Conservation (phyloP, 768 basidiomycete genomes). For the Boletales sp. region DNA sequence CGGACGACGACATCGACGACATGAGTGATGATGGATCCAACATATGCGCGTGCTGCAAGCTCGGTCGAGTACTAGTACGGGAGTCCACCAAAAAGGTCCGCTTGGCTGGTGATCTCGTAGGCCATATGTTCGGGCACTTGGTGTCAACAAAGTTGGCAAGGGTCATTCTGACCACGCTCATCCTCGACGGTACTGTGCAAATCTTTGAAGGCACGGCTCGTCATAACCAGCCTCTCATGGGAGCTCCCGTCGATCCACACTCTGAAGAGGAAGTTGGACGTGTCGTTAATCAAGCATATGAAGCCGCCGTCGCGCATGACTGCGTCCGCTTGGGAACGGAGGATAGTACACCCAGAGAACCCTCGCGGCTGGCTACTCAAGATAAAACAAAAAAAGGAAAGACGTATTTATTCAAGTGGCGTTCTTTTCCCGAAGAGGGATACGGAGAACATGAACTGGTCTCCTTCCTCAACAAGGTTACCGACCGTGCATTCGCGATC, state of each 20-base stretch:
- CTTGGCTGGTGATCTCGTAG: neutral
- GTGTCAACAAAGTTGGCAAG: neutral
- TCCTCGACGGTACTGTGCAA: neutral
- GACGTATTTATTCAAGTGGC: neutral
- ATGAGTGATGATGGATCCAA: too few species aligned
- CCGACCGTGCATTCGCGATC: neutral
- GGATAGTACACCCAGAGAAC: neutral
- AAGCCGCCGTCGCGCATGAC: neutral
- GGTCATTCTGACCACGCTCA: neutral
- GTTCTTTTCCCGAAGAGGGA: neutral
- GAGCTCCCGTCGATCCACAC: neutral
- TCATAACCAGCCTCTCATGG: neutral
- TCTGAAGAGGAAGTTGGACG: neutral
- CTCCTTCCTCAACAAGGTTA: neutral
- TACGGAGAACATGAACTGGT: neutral
- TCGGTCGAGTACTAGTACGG: too few species aligned
- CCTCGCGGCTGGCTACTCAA: neutral
- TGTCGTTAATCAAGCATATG: slow-evolving; percentile 3
- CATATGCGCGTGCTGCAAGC: too few species aligned
- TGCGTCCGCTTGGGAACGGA: neutral
- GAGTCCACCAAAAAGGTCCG: too few species aligned
- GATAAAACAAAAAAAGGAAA: neutral
- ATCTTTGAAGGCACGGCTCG: neutral
- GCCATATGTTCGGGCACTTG: slow-evolving; percentile 1
- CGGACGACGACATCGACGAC: neutral